Conservation (phyloP, 2,329 filamentous ascomycete genomes). For the Fusarium secorum region DNA sequence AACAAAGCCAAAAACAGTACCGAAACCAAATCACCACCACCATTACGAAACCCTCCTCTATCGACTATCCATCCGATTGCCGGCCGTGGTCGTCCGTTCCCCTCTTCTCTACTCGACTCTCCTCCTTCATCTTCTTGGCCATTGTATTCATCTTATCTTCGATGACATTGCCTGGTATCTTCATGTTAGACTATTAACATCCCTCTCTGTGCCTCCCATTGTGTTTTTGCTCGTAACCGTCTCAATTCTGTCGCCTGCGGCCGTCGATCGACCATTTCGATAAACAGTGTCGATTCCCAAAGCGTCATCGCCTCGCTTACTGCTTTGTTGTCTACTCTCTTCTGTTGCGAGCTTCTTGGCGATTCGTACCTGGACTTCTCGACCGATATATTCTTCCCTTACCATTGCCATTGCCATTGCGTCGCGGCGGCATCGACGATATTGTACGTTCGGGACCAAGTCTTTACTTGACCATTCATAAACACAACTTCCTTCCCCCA, state of each 20-base stretch:
- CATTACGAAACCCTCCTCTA: conserved; percentile 11
- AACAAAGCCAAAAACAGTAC: conserved; percentile 20
- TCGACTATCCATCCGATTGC: conserved; percentile 23
- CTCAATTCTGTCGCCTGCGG: conserved; percentile 10
- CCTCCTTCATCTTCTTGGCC: conserved; percentile 13
- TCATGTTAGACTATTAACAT: background rate
- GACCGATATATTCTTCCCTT: conserved; percentile 1
- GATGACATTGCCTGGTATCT: background rate
- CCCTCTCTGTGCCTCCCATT: conserved; percentile 5
- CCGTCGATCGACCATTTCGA: conserved; percentile 20
- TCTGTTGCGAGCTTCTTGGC: background rate
- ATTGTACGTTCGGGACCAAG: conserved; percentile 10
- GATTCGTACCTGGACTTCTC: background rate
- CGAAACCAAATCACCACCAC: conserved; percentile 35
- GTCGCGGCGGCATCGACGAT: background rate
- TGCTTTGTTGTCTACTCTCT: background rate
- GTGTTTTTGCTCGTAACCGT: background rate
- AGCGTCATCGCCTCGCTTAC: background rate
- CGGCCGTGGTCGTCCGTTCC: conserved; percentile 27
- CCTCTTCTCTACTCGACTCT: conserved; percentile 22
- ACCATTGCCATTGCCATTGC: background rate
- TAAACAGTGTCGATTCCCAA: conserved; percentile 27
- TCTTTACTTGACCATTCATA: conserved; percentile 18
- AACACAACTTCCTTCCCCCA: conserved; percentile 8
- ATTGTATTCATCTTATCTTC: conserved; percentile 12